Evolutionary conservation across 129 eudicot genomes (phyloP), one percentile per base, ranked within the genome.

Genomic region (Ambrosia trifida): DNA sequence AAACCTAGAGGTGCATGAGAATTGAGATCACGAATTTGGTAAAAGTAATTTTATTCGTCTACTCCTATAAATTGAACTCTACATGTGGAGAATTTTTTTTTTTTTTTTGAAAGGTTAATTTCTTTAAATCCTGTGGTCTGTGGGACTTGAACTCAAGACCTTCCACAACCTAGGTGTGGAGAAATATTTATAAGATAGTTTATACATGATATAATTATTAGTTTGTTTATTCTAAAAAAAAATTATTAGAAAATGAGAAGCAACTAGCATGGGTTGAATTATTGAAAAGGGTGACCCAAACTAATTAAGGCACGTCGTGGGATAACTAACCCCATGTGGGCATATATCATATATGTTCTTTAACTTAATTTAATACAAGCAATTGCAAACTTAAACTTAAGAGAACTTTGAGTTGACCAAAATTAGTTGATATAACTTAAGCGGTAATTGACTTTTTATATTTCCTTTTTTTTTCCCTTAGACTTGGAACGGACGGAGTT

Each of bases 251-350:
- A 49, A 33, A 33, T 69, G 63, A 51, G 38, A 52, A 68, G 47
- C 50, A 51, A 69, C 63, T 35, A 16, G 50, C 18, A 17, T 69
- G 64, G 63, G 11, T 69, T 69, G 33, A 35, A 69, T 51, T 35
- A 51, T 51, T 69, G 49, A 17, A 18, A 32, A 36, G 18, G 43
- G 49, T 11, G 49, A 35, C 46, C 62, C 24, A 28, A 58, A 58
- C 43, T 58, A 58, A 32, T 61, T 17, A 57, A 56, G 75, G 33
- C 66, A 56, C 30, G 14, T 56, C 43, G 64, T 56, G 41, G 16
- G 38, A 52, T 58, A 72, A 56, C 76, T 14, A 61, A 62, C 69
- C 44, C 69, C 77, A 73, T 73, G 77, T 62, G 69, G 62, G 53
- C 50, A 73, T 60, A 61, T 44, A 0, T n/a, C n/a, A n/a, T 53